Base-by-base conservation (phyloP, 805 yeast species). In the Wickerhamiella sergipiensis region DNA sequence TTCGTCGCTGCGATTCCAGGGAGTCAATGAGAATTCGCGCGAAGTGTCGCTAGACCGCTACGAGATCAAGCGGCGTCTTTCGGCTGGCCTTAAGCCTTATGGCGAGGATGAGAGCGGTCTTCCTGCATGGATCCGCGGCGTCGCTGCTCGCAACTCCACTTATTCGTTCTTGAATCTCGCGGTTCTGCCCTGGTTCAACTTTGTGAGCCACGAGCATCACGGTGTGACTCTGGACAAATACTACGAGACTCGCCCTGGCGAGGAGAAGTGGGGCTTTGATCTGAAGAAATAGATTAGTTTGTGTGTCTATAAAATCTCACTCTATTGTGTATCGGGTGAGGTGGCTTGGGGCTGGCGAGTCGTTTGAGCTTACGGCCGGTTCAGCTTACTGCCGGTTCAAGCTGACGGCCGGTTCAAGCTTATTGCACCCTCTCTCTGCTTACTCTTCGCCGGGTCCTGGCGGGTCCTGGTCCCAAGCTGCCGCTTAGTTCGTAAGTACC, bases 101-200 rank as follows among this genome's bases (percentile, higher is more conserved):
- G 85, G 84, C 44, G 74, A 70, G 57, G 57, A 59, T 23, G 61
- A 60, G 53, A 78, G 86, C 51, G 70, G 73, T 48, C 72, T 85
- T 67, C 75, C 78, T 46, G 83, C 79, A 53, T 77, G 86, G 71
- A 67, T 82, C 60, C 85, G 85, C 66, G 83, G 79, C 58, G 73
- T 83, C 56, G 79, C 95, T 53, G 78, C 83, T 60, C 76, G 87
- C 70, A 83, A 83, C 72, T 81, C 92, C 22, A 83, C 81, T 58
- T 79, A 79, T 62, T 78, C 94, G 7, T 79, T 78, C 61, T 65
- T 78, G 52, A 69, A 73, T 50, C 63, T 81, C 59, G 76, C 79
- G 51, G 62, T 83, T 54, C 65, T 85, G 60, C 95, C 95, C 22
- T 81, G 87, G 86, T 85, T 86, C 72, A 86, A 86, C 69, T 70